Evolutionary conservation across 352 stramenopile genomes (phyloP).

Genomic region (Pythium plurisporium): DNA sequence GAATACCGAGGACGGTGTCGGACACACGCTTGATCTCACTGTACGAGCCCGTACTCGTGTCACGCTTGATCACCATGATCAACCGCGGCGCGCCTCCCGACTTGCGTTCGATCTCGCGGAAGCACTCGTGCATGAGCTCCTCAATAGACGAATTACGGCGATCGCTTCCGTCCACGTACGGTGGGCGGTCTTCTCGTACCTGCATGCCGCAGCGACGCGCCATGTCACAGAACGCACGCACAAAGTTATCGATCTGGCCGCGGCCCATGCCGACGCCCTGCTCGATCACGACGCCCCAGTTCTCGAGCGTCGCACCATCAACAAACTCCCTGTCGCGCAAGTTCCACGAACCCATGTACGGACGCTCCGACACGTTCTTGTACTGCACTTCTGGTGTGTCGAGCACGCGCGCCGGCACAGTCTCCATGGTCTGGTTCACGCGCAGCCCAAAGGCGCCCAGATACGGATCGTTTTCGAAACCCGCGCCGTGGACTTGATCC

Average conservation of each 20-base stretch:
- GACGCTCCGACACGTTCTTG: constrained; percentile 51
- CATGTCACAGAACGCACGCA: constrained; percentile 34
- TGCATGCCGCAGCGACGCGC: constrained; percentile 34
- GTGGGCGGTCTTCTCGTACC: constrained; percentile 35
- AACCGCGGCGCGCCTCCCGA: constrained; percentile 12
- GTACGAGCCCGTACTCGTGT: constrained; percentile 28
- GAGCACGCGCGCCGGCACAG: constrained; percentile 41
- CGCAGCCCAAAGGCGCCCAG: constrained; percentile 53
- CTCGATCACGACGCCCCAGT: constrained; percentile 58
- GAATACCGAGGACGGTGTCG: constrained; percentile 62
- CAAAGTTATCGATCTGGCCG: constrained; percentile 33
- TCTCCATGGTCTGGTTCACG: constrained; percentile 53
- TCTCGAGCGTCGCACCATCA: constrained; percentile 35
- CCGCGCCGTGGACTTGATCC: constrained; percentile 47
- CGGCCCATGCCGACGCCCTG: not conserved
- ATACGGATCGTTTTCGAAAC: constrained; percentile 48
- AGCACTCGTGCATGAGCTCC: constrained; percentile 59
- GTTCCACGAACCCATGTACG: constrained; percentile 67
- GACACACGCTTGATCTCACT: constrained; percentile 74
- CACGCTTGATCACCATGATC: constrained; percentile 34
- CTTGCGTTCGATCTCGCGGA: constrained; percentile 35
- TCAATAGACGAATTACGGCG: constrained; percentile 38
- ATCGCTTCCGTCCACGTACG: constrained; percentile 35
- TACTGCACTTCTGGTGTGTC: constrained; percentile 50
- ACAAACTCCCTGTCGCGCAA: constrained; percentile 71